Evolutionary conservation across 129 eudicot genomes (phyloP), one percentile per base, ranked within the genome.

Genomic region (Dittrichia graveolens): DNA sequence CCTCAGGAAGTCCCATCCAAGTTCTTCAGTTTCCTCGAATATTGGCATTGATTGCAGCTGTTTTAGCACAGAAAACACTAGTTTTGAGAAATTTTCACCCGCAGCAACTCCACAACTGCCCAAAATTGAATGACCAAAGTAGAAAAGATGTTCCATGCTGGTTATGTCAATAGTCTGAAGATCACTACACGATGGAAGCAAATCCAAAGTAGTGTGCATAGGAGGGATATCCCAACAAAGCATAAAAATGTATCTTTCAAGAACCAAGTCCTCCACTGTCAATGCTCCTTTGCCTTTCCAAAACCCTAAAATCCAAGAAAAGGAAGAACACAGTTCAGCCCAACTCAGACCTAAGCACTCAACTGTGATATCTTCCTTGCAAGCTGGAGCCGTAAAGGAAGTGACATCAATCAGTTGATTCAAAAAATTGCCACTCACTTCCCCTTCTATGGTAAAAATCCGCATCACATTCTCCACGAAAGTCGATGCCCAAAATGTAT

Each of bases 171-270:
- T 87, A 74, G 68, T 72, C 64, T 77, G 83, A 53, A 75, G 59
- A 59, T 57, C 80, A 67, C 72, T 67, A 61, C 72, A 81, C 43
- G 73, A 65, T 61, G 75, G 70, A 56, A 75, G 76, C 70, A 56
- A 53, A 72, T 84, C 82, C 46, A 61, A 77, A 13, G 80, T 49
- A 38, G 84, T 73, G 48, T 71, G 78, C 81, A 72, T 70, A 8
- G 77, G 59, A 52, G 98, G 89, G 40, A 86, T 75, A 83, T 94
- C 99, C 95, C 97, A 90, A 75, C 97, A 94, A 70, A 94, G 93
- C 77, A 90, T 77, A 86, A 90, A 88, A 13, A 94, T 71, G 65
- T 88, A 94, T 69, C 99, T 83, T 82, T 94, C 97, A 46, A 88
- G 78, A 79, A 94, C 69, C 42, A 94, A 72, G 53, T 94, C 99